Evolutionary conservation across 2,329 filamentous ascomycete genomes (phyloP), one percentile per base, ranked within the genome.

Genomic region (Colletotrichum paranaense): DNA sequence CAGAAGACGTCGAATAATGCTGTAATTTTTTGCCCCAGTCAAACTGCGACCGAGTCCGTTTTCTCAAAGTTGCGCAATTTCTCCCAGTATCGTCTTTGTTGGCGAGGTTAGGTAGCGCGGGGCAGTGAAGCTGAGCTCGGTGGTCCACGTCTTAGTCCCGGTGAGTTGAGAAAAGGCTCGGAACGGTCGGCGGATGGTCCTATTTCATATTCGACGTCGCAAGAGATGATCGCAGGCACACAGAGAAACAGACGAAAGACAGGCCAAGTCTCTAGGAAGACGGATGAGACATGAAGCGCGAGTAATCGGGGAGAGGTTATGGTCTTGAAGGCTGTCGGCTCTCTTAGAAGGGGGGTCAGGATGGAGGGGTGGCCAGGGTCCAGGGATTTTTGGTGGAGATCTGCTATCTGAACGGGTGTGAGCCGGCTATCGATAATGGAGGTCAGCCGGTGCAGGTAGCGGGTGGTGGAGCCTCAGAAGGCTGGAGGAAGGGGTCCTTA

Each of bases 361-460:
- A 52, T 57, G 57, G 70, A 64, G 60, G 69, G 52, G 67, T 58
- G 62, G 38, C 53, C 24, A 32, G 59, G 26, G 16, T 56, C 49
- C 46, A 70, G 60, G 67, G 60, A 62, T 62, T 64, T 64, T 59
- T 59, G 67, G 22, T 56, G 55, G 60, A 63, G 70, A 70, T 73
- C 70, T 72, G 60, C 67, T 73, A 65, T 65, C 59, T 70, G 53
- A 56, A 70, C 60, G 70, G 60, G 35, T 73, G 32, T 35, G 67
- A 70, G 70, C 70, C 70, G 67, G 67, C 70, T 73, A 73, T 73
- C 67, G 70, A 66, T 66, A 57, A 58, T 65, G 67, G 67, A 70
- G 70, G 70, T 73, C 70, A 73, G 70, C 70, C 68, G 70, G 63
- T 73, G 67, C 70, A 66, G 67, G 63, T 73, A 66, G 70, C 60